phyloP scores from a whole-genome alignment of 1,284 basidiomycete genomes.

The Nidula niveotomentosa region DNA sequence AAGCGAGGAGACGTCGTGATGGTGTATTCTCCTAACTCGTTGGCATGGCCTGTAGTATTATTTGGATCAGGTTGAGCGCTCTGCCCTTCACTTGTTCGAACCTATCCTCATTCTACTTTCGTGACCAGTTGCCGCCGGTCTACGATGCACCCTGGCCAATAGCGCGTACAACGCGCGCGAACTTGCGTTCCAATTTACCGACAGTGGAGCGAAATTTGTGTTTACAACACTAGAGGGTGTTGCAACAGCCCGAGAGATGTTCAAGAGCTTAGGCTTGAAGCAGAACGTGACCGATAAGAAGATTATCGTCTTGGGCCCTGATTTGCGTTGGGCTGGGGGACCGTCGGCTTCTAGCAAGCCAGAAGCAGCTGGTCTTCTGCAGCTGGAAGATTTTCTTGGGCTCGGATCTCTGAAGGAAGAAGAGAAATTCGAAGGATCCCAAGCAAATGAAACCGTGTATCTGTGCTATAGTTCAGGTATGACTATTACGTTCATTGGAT shows the following conservation, averaged over 20 bases:
- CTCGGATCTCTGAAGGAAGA: slow-evolving; percentile 43
- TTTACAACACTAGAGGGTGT: slow-evolving; percentile 55
- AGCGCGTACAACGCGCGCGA: slow-evolving; percentile 38
- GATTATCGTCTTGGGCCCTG: slow-evolving; percentile 43
- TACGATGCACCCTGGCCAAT: slow-evolving; percentile 39
- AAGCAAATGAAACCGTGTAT: slow-evolving; percentile 53
- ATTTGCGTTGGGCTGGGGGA: slow-evolving; percentile 39
- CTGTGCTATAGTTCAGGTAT: slow-evolving; percentile 63
- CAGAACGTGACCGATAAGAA: slow-evolving; percentile 39
- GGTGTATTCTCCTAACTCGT: slow-evolving; percentile 60
- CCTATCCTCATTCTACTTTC: neutral
- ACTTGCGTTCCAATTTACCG: slow-evolving; percentile 48
- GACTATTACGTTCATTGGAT: slow-evolving; percentile 2
- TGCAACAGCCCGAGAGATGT: slow-evolving; percentile 40
- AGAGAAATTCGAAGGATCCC: slow-evolving; percentile 47
- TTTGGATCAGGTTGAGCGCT: slow-evolving; percentile 43
- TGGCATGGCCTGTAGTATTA: slow-evolving; percentile 63
- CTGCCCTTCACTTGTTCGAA: neutral
- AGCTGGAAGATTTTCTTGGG: slow-evolving; percentile 41
- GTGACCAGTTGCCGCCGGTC: slow-evolving; percentile 45
- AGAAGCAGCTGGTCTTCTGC: slow-evolving; percentile 25
- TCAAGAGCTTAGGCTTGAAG: slow-evolving; percentile 37
- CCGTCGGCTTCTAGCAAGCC: slow-evolving; percentile 27
- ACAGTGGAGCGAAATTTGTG: slow-evolving; percentile 53
- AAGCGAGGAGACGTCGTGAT: slow-evolving; percentile 46